Evolutionary conservation across 2,329 filamentous ascomycete genomes (phyloP), one percentile per base, ranked within the genome.

Genomic region (Claviceps sp.): DNA sequence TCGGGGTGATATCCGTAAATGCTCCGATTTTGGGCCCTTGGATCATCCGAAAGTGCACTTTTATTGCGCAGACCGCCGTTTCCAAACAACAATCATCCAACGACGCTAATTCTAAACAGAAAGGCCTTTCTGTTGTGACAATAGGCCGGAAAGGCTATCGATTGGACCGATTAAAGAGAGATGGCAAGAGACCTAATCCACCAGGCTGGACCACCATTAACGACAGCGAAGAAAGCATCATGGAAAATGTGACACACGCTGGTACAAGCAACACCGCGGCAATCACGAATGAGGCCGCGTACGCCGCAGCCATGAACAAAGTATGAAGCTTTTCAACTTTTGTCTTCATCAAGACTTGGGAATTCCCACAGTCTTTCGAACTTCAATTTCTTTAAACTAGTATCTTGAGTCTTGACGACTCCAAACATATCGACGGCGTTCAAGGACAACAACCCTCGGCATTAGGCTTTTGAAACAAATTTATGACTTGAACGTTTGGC

Each of bases 1-100:
- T 61, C 40, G 59, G 57, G 29, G 57, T 60, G 34, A 55, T 61
- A 8, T 55, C 56, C 13, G 59, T 59, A 16, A 60, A 61, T 38
- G 50, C 53, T 17, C 59, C 58, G 0, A 58, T 61, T 39, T 47
- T 60, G 14, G 58, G 58, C 5, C 58, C 59, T n/a, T 60, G 58
- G 58, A 47, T 57, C 20, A 55, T 60, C 16, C 55, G 49, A n/a
- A 60, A 54, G 46, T 50, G 49, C 48, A 52, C 56, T 13, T 44
- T 45, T 11, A 51, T 55, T 6, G 51, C 55, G 17, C 50, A 52
- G 26, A 54, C 50, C 34, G 53, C 56, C 20, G 45, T 47, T 6
- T 56, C 57, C 1, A 54, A 51, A 20, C 20, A 47, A 8, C 29
- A 16, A n/a, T 46, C 50, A 9, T 34, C 45, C 3, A 43, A 16